Base-by-base conservation (phyloP, 441 rosid species). In the Arabidopsis hybrid region DNA sequence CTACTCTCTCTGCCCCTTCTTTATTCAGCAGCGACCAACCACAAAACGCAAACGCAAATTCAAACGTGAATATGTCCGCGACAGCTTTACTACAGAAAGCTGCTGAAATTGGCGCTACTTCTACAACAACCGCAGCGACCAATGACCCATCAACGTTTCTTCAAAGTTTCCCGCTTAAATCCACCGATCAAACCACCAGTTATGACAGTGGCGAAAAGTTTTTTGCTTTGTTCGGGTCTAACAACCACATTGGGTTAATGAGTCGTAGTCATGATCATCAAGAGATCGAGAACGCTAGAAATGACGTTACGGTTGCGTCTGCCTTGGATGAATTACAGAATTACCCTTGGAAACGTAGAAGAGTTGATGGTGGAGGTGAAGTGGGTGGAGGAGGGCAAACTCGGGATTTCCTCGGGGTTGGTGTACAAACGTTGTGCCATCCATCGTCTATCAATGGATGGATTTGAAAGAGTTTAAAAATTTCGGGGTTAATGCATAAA, bases 381-480 rank as follows among this genome's bases (percentile, higher is more conserved):
- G 75, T 67, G 50, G 81, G 76, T 51, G 85, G 77, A 64, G 86
- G 83, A 72, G 98, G 94, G 79, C 84, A 91, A 81, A 92, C 99
- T 14, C 89, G 99, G 70, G 99, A 95, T 61, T 95, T 95, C 68
- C 87, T 95, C 42, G 98, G 99, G 52, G 97, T 92, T 29, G 97
- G 95, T 57, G 85, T 82, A 26, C 89, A 81, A 74, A 68, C 89
- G 52, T 75, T 84, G 47, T 82, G 85, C 56, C 88, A 85, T 67
- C 91, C 91, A 56, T 72, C 95, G 65, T 80, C 99, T 51, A 89
- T 89, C 79, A 84, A 87, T 83, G 94, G 96, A 60, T 92, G 96
- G 97, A 88, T 84, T 68, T 89, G 82, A 92, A 50, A 51, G 51
- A 2, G 0, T 64, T 65, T 18, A 29, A 21, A 21, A 21, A 21